Percentiles rank a stretch among this genome's conserved stretches.
These are phyloP conservation scores for Boletus barrowsii DNA, from an alignment of 768 basidiomycete genomes.

Conservation along the genomic window DNA sequence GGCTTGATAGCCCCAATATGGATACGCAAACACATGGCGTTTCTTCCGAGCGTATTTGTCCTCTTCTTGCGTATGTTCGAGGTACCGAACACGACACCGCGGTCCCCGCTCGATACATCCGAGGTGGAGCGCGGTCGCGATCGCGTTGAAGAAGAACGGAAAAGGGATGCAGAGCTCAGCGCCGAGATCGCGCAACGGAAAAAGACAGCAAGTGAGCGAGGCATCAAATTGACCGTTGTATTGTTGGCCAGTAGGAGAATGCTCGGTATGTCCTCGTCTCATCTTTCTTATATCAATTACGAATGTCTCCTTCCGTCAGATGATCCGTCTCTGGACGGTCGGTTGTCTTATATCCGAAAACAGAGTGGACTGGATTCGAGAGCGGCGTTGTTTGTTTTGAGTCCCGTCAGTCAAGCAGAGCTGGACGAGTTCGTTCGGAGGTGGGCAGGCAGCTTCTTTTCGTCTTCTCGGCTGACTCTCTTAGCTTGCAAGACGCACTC, in stretches of 20 bases:
- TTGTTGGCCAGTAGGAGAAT: conserved; percentile 85
- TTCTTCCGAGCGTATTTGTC: conserved; percentile 91
- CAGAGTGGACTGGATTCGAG: conserved; percentile 88
- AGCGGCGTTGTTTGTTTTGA: conserved; percentile 91
- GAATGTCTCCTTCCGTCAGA: conserved; percentile 44
- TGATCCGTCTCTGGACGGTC: conserved; percentile 75
- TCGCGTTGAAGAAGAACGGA: conserved; percentile 64
- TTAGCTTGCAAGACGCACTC: conserved; percentile 82
- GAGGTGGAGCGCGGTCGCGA: conserved; percentile 55
- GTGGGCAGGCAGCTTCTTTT: conserved; percentile 33
- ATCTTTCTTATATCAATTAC: not conserved
- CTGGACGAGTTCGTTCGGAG: conserved; percentile 86
- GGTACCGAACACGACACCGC: conserved; percentile 40
- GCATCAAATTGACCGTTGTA: conserved; percentile 93
- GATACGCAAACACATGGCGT: conserved; percentile 92
- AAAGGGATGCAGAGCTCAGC: conserved; percentile 72
- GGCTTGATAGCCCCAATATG: conserved; percentile 97
- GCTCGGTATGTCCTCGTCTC: conserved; percentile 57
- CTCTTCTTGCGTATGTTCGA: conserved; percentile 86
- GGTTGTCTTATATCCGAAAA: conserved; percentile 83
- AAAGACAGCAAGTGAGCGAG: conserved; percentile 75
- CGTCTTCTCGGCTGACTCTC: not conserved
- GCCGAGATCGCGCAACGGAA: conserved; percentile 78
- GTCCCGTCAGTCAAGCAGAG: conserved; percentile 84
- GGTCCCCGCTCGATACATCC: conserved; percentile 53